phyloP scores from a whole-genome alignment of 2,329 filamentous ascomycete genomes.

The Ceratocystis papillata region DNA sequence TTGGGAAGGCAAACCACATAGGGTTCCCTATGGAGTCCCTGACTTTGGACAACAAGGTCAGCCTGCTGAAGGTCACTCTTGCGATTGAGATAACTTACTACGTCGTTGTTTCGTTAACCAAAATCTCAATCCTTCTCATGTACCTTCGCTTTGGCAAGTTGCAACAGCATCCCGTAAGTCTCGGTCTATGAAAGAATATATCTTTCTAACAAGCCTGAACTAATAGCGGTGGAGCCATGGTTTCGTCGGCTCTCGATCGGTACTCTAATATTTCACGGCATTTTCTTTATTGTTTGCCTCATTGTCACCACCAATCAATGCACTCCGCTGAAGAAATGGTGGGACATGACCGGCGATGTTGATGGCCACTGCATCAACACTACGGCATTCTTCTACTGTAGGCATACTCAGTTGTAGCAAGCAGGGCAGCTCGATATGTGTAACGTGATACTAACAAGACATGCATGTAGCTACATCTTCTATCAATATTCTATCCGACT shows the following conservation, averaged over 20 bases:
- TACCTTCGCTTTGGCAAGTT: slow-evolving; percentile 37
- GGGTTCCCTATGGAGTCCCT: slow-evolving; percentile 25
- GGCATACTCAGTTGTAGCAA: too few relatives aligned
- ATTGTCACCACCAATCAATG: slow-evolving; percentile 36
- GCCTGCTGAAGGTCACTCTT: slow-evolving; percentile 28
- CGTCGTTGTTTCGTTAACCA: slow-evolving; percentile 33
- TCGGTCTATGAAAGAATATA: background rate
- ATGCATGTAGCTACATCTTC: slow-evolving; percentile 32
- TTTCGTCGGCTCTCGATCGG: slow-evolving; percentile 26
- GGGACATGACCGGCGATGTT: slow-evolving; percentile 32
- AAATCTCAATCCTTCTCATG: slow-evolving; percentile 38
- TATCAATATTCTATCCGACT: slow-evolving; percentile 40
- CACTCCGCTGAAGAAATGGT: slow-evolving; percentile 34
- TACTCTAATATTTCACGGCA: slow-evolving; percentile 33
- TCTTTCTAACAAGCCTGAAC: background rate
- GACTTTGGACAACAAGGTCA: slow-evolving; percentile 26
- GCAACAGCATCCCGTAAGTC: too few relatives aligned
- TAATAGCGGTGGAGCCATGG: slow-evolving; percentile 19
- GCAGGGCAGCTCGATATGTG: background rate
- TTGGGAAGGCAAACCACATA: slow-evolving; percentile 26
- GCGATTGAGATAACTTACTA: slow-evolving; percentile 37
- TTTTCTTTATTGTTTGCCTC: slow-evolving; percentile 36
- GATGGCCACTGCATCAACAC: slow-evolving; percentile 35
- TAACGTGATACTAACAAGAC: background rate
- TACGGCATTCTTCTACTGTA: slow-evolving; percentile 36